A percentile compares a stretch with the other conserved stretches of the same genome.
phyloP scores from a whole-genome alignment of 2,329 filamentous ascomycete species.

The Apiospora rasikravindrae region DNA sequence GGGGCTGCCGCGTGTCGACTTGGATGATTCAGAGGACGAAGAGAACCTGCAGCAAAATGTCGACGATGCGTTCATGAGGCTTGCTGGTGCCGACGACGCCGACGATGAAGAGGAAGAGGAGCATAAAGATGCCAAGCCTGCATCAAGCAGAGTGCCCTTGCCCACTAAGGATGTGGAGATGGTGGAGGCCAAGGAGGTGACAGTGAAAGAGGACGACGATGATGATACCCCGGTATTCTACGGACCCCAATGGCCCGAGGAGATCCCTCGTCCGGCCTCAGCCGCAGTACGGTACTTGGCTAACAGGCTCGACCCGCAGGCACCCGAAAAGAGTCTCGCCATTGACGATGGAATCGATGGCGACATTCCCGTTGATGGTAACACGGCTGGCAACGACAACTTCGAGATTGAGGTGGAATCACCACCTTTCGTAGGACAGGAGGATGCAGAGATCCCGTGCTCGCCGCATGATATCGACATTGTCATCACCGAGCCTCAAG shows the following conservation, averaged over 20 bases:
- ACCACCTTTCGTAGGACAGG: not conserved
- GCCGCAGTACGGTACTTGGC: not conserved
- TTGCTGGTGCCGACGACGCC: not conserved
- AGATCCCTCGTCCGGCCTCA: not conserved
- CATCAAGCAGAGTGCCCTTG: too few relatives aligned
- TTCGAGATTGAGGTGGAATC: not conserved
- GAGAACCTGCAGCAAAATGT: not conserved
- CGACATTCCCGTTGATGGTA: not conserved
- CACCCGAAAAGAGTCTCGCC: not conserved
- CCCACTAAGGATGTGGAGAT: not conserved
- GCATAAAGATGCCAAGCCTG: not conserved
- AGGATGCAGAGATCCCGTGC: not conserved
- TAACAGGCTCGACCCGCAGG: not conserved
- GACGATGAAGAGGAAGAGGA: not conserved
- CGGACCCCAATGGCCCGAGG: not conserved
- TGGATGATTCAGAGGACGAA: not conserved
- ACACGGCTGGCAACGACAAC: not conserved
- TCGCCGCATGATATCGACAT: not conserved
- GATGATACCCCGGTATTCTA: not conserved
- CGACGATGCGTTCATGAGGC: not conserved
- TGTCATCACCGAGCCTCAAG: not conserved
- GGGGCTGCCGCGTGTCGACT: not conserved
- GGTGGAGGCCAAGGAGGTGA: not conserved
- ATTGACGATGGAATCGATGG: not conserved
- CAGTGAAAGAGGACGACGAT: not conserved